phyloP scores from a whole-genome alignment of 345 rosid genomes.

The Gossypium herbaceum region DNA sequence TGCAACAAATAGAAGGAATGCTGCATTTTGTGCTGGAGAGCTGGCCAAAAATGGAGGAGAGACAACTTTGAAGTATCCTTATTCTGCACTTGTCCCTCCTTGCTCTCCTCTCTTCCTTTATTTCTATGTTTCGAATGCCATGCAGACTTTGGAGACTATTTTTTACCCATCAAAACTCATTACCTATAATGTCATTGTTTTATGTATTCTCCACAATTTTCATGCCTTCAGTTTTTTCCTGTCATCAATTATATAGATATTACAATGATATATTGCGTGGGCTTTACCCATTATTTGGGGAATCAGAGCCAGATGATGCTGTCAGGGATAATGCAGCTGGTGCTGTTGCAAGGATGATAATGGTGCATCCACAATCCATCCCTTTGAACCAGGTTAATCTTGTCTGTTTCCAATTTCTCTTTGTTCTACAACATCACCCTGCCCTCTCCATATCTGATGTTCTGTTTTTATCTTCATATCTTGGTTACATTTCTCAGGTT shows the following conservation, averaged over 20 bases:
- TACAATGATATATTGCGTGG: constrained; percentile 69
- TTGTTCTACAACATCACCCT: neutral
- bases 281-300: constrained; percentile 84
- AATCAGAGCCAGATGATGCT: constrained; percentile 86
- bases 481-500: constrained; percentile 46
- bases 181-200: neutral
- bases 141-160: neutral
- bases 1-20: constrained; percentile 94
- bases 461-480: constrained; percentile 6
- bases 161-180: neutral
- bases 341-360: constrained; percentile 97
- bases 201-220: neutral
- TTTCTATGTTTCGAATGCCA: neutral
- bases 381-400: constrained; percentile 82
- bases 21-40: constrained; percentile 98
- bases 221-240: constrained; percentile 30
- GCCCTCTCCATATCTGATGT: neutral
- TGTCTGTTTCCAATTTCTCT: neutral
- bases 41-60: constrained; percentile 95
- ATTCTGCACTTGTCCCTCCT: neutral
- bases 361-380: constrained; percentile 75
- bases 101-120: neutral
- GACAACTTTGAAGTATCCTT: constrained; percentile 82
- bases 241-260: constrained; percentile 54
- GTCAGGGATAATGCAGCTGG: constrained; percentile 99